These are phyloP conservation scores for Mortierella sp. DNA, from an alignment of 371 early-diverging fungal genomes.

Conservation along the genomic window DNA sequence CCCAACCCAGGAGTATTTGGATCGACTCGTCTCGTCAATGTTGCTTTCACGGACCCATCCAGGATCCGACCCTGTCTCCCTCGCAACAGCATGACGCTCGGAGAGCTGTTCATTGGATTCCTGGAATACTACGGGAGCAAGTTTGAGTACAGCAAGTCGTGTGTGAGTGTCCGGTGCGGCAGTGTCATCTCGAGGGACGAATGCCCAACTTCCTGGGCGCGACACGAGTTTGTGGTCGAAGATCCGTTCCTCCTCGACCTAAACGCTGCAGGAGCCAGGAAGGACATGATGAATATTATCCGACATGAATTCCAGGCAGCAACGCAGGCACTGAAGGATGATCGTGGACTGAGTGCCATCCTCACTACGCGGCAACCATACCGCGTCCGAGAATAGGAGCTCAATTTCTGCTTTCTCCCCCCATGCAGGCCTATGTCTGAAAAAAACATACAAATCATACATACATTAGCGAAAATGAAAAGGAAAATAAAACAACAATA, in stretches of 20 bases:
- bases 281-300: constrained; percentile 51
- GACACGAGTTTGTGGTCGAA: constrained; percentile 49
- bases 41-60: constrained; percentile 52
- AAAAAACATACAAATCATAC: too few species aligned
- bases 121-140: constrained; percentile 54
- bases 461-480: too few species aligned
- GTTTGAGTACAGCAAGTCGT: constrained; percentile 45
- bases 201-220: constrained; percentile 21
- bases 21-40: constrained; percentile 33
- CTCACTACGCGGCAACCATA: constrained; percentile 43
- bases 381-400: neutral
- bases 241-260: constrained; percentile 52
- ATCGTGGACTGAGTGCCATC: constrained; percentile 48
- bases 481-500: too few species aligned
- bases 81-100: constrained; percentile 49
- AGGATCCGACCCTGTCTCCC: constrained; percentile 44
- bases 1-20: constrained; percentile 40
- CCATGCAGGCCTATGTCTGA: too few species aligned
- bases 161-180: constrained; percentile 52
- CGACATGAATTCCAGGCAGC: constrained; percentile 58
- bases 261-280: constrained; percentile 41
- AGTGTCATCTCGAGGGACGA: constrained; percentile 41
- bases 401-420: too few species aligned
- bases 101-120: constrained; percentile 53
- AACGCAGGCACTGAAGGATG: constrained; percentile 45